Evolutionary conservation across 805 yeast genomes (phyloP).

Genomic region (Kodamaea jinghongensis): DNA sequence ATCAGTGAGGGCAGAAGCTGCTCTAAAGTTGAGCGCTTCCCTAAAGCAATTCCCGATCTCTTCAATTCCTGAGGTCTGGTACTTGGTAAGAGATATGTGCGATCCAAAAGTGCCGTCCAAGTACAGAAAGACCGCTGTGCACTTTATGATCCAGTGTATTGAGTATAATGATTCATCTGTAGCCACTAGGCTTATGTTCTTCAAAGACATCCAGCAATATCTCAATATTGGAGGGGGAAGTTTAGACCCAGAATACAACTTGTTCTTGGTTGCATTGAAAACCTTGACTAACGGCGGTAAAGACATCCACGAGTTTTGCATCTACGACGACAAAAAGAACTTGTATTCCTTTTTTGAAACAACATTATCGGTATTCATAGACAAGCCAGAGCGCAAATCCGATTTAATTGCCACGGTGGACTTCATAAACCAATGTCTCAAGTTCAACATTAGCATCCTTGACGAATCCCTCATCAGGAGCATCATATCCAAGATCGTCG

Average conservation of each 20-base stretch:
- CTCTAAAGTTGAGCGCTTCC: constrained; percentile 47
- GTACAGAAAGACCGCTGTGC: constrained; percentile 46
- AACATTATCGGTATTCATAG: constrained; percentile 1
- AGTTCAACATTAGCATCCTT: constrained; percentile 45
- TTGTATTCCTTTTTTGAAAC: constrained; percentile 17
- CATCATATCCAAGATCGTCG: constrained; percentile 33
- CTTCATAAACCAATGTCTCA: constrained; percentile 45
- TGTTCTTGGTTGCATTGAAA: constrained; percentile 47
- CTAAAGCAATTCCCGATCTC: constrained; percentile 52
- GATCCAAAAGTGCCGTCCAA: constrained; percentile 32
- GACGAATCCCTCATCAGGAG: constrained; percentile 33
- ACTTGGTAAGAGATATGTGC: constrained; percentile 56
- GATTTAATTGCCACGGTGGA: constrained; percentile 21
- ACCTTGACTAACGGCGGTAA: constrained; percentile 52
- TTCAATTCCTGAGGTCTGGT: constrained; percentile 75
- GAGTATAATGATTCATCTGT: constrained; percentile 50
- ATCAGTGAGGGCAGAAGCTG: constrained; percentile 46
- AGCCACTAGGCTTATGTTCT: constrained; percentile 52
- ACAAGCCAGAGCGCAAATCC: constrained; percentile 11
- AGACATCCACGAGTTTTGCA: constrained; percentile 50
- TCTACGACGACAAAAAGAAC: constrained; percentile 35
- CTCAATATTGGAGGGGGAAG: constrained; percentile 30
- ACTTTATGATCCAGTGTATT: constrained; percentile 56
- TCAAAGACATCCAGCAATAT: constrained; percentile 51
- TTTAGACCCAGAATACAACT: constrained; percentile 50